phyloP scores from a whole-genome alignment of 1,284 basidiomycete species.

The Cutaneotrichosporon cavernicola region DNA sequence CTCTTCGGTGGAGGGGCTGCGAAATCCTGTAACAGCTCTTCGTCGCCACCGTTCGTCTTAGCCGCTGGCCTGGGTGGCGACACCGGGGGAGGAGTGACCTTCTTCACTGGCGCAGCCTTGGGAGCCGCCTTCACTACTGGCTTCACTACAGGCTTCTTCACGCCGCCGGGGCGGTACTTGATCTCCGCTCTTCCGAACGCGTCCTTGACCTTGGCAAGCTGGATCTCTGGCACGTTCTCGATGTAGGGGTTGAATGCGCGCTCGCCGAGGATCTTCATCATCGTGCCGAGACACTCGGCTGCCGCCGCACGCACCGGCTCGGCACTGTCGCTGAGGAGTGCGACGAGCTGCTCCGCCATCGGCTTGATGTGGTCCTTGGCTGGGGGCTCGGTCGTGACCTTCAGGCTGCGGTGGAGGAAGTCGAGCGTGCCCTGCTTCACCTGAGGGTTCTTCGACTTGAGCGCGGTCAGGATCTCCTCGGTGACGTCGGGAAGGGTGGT shows the following conservation, averaged over 20 bases:
- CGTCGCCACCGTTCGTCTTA: conserved; percentile 23
- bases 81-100: conserved; percentile 14
- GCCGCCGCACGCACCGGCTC: conserved; percentile 90
- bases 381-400: conserved; percentile 63
- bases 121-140: conserved; percentile 54
- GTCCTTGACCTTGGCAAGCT: conserved; percentile 92
- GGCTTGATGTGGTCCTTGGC: conserved; percentile 76
- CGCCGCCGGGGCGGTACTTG: conserved; percentile 70
- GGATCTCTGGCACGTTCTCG: conserved; percentile 82
- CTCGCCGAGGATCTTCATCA: conserved; percentile 98
- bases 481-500: conserved; percentile 77
- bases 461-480: conserved; percentile 73
- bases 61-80: conserved; percentile 34
- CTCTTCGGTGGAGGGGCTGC: conserved; percentile 13
- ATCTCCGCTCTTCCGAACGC: conserved; percentile 84
- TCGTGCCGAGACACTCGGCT: conserved; percentile 78
- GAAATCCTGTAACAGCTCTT: conserved; percentile 18
- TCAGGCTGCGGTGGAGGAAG: conserved; percentile 79
- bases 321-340: conserved; percentile 79
- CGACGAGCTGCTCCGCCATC: conserved; percentile 73
- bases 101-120: conserved; percentile 10
- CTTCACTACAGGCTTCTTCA: conserved; percentile 55
- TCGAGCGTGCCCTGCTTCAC: conserved; percentile 92
- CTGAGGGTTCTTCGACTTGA: conserved; percentile 93
- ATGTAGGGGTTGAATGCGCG: conserved; percentile 83